Evolutionary conservation across 768 basidiomycete species (phyloP).

Genomic region (Leccinum broughii): DNA sequence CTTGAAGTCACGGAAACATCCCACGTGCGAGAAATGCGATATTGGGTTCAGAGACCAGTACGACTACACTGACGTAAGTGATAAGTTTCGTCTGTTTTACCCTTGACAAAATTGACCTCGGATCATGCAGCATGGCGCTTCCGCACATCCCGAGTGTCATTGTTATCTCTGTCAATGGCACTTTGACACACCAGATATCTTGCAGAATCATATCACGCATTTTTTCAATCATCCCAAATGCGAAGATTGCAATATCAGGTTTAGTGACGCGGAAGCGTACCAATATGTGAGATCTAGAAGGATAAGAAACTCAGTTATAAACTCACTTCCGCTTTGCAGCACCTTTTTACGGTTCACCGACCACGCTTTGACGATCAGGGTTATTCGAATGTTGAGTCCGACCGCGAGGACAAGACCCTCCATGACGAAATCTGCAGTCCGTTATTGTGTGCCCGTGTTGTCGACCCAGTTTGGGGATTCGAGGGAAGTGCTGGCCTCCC

Average conservation of each 20-base stretch:
- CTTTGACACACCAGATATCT: constrained; percentile 38
- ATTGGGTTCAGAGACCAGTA: constrained; percentile 29
- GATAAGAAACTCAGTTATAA: background rate
- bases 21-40: constrained; percentile 27
- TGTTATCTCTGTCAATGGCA: constrained; percentile 40
- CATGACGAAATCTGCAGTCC: constrained; percentile 11
- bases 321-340: constrained; percentile 13
- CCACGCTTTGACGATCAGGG: constrained; percentile 18
- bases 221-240: constrained; percentile 50
- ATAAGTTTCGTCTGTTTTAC: background rate
- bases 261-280: constrained; percentile 38
- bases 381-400: constrained; percentile 1
- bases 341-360: constrained; percentile 30
- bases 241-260: constrained; percentile 41
- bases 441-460: constrained; percentile 8
- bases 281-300: constrained; percentile 33
- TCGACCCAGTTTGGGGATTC: constrained; percentile 28
- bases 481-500: constrained; percentile 19
- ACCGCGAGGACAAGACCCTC: background rate
- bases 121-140: constrained; percentile 30
- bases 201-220: constrained; percentile 42
- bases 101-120: constrained; percentile 12
- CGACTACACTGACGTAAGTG: constrained; percentile 31
- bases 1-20: constrained; percentile 28
- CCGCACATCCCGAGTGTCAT: constrained; percentile 32